Base-by-base conservation (phyloP, 2,329 filamentous ascomycete species). In the Fusarium floridanum region DNA sequence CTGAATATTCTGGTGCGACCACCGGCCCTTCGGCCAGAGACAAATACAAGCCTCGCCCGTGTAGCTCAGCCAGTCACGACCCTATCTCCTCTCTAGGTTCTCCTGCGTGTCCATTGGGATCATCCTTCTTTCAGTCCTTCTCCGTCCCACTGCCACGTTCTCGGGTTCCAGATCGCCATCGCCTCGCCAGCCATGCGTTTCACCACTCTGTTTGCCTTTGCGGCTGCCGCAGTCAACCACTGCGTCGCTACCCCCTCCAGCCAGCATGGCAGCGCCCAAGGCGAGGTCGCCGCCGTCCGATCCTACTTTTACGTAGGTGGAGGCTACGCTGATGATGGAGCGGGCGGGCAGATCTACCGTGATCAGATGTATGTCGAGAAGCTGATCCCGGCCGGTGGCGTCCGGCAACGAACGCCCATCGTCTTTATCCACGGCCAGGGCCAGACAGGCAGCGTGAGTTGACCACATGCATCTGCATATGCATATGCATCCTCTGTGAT, bases 291-390 rank as follows among this genome's bases (percentile, higher is more conserved):
- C 6, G 60, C 75, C 60, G 36, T 72, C 20, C 72, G 76, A 4
- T 71, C 74, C 3, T 77, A 62, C 32, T 77, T 77, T 32, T 77
- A 77, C 36, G 57, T 65, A 2, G 74, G 76, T 1, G 76, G 76
- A 1, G 56, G 34, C 6, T 78, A 78, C 34, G 74, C 70, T 6
- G 60, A 76, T 48, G 72, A 77, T 43, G 76, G 70, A 8, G 37
- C 74, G 0, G 74, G 72, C 1, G 72, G 74, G 1, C 76, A 76
- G 61, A 61, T 77, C 34, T 77, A 76, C 45, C 69, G 64, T 12
- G 76, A 75, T 41, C 76, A 77, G 34, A 78, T 78, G 76, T 77
- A 77, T 36, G 72, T 77, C 20, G 76, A 77, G 65, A 77, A 77
- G 61, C 68, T 77, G 11, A 60, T 62, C 5, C 74, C 76, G 0